A percentile compares a stretch with the other conserved stretches of the same genome.
phyloP scores from a whole-genome alignment of 768 basidiomycete genomes.

The Agaricus sinodeliciosus region DNA sequence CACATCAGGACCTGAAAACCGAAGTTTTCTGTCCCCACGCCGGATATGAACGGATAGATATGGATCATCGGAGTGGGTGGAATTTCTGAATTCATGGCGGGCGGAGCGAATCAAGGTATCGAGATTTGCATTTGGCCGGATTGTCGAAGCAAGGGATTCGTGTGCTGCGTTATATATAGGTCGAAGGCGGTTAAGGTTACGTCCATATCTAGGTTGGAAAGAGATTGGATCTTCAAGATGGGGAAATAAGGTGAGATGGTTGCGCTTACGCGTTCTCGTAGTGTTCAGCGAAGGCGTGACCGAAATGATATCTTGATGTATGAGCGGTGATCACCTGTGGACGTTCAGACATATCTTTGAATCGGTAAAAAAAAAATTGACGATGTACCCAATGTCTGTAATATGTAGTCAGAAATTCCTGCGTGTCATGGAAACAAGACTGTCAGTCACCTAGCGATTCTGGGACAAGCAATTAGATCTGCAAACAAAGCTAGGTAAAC shows the following conservation, averaged over 20 bases:
- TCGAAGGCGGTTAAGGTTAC: constrained; percentile 46
- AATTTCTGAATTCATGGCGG: constrained; percentile 33
- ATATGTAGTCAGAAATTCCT: constrained; percentile 2
- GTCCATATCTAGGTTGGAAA: constrained; percentile 38
- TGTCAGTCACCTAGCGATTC: constrained; percentile 49
- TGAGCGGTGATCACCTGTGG: constrained; percentile 52
- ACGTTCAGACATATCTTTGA: not conserved
- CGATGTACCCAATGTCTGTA: constrained; percentile 56
- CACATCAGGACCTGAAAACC: constrained; percentile 34
- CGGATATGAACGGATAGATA: constrained; percentile 62
- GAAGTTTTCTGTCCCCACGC: constrained; percentile 48
- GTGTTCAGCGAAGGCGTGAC: constrained; percentile 44
- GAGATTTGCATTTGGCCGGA: constrained; percentile 44
- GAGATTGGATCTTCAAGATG: not conserved
- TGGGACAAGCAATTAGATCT: constrained; percentile 73
- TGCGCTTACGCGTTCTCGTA: constrained; percentile 58
- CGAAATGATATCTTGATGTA: constrained; percentile 61
- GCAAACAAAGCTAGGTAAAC: constrained; percentile 5
- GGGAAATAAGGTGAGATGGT: not conserved
- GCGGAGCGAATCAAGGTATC: constrained; percentile 41
- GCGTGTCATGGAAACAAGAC: not conserved
- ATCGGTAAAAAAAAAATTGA: not conserved
- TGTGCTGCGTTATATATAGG: constrained; percentile 44
- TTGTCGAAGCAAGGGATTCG: constrained; percentile 43
- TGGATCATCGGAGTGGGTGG: constrained; percentile 9